Evolutionary conservation across 2,329 filamentous ascomycete species (phyloP).

Genomic region (Colletotrichum gigasporum): DNA sequence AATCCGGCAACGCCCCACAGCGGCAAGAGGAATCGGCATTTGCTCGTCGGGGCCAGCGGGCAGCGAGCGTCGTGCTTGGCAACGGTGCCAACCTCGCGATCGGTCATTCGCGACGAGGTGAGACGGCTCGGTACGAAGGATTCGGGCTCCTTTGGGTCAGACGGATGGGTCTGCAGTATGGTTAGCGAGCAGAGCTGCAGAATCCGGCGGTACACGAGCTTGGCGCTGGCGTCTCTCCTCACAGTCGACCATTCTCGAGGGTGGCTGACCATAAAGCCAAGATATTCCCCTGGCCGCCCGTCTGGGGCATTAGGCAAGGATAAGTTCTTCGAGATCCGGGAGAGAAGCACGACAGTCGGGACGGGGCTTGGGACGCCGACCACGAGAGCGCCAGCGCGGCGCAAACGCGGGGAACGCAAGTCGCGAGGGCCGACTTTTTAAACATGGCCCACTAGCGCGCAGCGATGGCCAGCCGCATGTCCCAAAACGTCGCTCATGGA

Average conservation of each 20-base stretch:
- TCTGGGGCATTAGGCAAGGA: not conserved
- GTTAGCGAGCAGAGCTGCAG: not conserved
- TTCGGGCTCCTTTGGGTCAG: not conserved
- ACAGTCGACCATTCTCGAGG: not conserved
- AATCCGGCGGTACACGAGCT: not conserved
- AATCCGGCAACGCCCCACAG: not conserved
- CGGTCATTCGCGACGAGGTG: not conserved
- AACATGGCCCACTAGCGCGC: not conserved
- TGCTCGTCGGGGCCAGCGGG: not conserved
- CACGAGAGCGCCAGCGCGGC: not conserved
- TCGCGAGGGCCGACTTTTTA: conserved; percentile 24
- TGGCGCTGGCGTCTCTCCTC: not conserved
- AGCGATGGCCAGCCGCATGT: not conserved
- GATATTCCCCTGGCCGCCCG: not conserved
- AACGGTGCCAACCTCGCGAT: too few species aligned
- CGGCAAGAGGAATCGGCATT: not conserved
- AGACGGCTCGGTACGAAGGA: not conserved
- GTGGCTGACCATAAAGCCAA: conserved; percentile 1
- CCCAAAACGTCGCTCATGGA: not conserved
- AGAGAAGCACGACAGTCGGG: not conserved
- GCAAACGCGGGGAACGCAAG: conserved; percentile 3
- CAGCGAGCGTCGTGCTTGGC: too few species aligned
- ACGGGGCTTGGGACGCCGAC: conserved; percentile 5
- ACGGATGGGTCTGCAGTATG: not conserved
- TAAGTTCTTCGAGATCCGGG: not conserved